These are phyloP conservation scores for Zea luxurians DNA, from an alignment of 176 grass and related monocot genomes.

Conservation along the genomic window DNA sequence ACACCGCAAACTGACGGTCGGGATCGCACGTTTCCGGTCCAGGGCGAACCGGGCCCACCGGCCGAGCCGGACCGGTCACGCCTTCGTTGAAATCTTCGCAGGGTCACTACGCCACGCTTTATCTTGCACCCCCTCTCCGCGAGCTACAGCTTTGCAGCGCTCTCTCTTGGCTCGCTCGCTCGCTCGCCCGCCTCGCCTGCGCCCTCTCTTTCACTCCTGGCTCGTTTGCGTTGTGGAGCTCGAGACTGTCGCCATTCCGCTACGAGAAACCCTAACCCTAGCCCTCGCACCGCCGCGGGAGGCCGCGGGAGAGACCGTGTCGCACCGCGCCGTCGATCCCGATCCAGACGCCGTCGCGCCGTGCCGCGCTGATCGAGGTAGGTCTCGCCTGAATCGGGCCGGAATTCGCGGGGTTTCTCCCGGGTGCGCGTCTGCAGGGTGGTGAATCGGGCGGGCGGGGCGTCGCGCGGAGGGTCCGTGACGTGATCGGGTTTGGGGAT, in stretches of 20 bases:
- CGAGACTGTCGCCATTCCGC: conserved; percentile 44
- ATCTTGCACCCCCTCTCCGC: conserved; percentile 45
- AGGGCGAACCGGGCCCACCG: not conserved
- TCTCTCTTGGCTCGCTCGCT: not conserved
- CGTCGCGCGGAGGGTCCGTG: not conserved
- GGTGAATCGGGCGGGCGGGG: conserved; percentile 42
- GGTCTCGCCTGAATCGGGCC: conserved; percentile 48
- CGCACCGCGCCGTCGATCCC: conserved; percentile 34
- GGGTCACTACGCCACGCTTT: conserved; percentile 51
- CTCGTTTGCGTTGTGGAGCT: conserved; percentile 47
- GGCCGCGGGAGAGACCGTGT: conserved; percentile 12
- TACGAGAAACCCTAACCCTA: conserved; percentile 53
- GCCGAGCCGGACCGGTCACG: conserved; percentile 28
- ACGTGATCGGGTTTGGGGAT: conserved; percentile 28
- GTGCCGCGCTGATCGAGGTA: conserved; percentile 50
- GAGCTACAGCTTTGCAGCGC: conserved; percentile 24
- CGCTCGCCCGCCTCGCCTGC: conserved; percentile 19
- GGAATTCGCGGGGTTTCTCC: conserved; percentile 36
- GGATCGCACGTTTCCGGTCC: not conserved
- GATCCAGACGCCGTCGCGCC: conserved; percentile 42
- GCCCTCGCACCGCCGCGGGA: not conserved
- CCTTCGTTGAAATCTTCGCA: conserved; percentile 72
- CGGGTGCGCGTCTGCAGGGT: not conserved
- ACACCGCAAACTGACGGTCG: not conserved
- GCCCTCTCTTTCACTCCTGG: not conserved